Conservation (phyloP, 768 basidiomycete species). For the Pulveroboletus frians region DNA sequence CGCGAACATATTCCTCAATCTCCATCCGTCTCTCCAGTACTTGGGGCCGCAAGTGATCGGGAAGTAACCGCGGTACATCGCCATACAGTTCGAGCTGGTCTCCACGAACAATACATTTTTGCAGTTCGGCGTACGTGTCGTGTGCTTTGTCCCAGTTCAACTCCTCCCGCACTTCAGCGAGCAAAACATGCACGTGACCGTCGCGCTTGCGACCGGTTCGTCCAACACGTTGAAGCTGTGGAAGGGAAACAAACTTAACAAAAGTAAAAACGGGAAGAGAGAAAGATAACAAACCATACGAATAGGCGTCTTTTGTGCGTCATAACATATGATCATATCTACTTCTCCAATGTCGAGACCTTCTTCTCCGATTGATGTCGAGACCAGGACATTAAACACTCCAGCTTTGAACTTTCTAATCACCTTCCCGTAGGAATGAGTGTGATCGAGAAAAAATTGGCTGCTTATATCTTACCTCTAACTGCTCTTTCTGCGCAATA, state of each 20-base stretch:
- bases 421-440: constrained; percentile 43
- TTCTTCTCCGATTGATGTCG: constrained; percentile 97
- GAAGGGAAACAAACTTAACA: neutral
- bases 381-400: constrained; percentile 86
- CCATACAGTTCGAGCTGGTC: constrained; percentile 85
- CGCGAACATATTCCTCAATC: constrained; percentile 66
- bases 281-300: constrained; percentile 67
- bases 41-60: constrained; percentile 68
- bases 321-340: constrained; percentile 94
- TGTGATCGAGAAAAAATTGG: constrained; percentile 2
- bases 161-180: constrained; percentile 89
- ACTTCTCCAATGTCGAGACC: constrained; percentile 98
- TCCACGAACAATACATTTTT: constrained; percentile 80
- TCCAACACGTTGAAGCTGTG: constrained; percentile 90
- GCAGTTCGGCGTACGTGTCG: constrained; percentile 80
- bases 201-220: constrained; percentile 90
- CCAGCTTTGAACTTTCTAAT: constrained; percentile 85
- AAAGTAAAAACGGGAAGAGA: neutral
- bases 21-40: constrained; percentile 80
- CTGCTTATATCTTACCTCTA: constrained; percentile 55
- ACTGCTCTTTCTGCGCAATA: constrained; percentile 85
- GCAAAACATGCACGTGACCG: constrained; percentile 85
- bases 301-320: constrained; percentile 92
- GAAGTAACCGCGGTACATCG: constrained; percentile 86
- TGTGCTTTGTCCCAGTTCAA: constrained; percentile 85